Evolutionary conservation across 192 early-diverging fungal species (phyloP).

Genomic region (Powellomyces hirtus): DNA sequence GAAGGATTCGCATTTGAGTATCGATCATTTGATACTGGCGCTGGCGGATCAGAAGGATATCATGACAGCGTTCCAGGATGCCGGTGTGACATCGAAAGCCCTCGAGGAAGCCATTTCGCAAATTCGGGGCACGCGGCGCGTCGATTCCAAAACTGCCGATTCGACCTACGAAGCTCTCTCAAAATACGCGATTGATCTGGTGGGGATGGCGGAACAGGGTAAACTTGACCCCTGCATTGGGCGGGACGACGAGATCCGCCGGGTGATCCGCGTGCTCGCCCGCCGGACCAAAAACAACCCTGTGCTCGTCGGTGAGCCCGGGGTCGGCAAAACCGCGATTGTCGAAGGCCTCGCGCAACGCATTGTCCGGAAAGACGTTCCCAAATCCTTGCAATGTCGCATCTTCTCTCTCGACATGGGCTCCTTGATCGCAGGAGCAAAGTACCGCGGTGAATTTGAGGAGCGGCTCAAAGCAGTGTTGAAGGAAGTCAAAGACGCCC

Average conservation of each 20-base stretch:
- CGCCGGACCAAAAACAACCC: slow-evolving; percentile 91
- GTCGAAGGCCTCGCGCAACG: slow-evolving; percentile 95
- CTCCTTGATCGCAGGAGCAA: slow-evolving; percentile 85
- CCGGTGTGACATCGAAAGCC: slow-evolving; percentile 67
- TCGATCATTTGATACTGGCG: slow-evolving; percentile 89
- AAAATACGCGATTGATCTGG: slow-evolving; percentile 93
- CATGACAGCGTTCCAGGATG: slow-evolving; percentile 58
- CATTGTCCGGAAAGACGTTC: slow-evolving; percentile 91
- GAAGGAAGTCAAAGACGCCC: slow-evolving; percentile 89
- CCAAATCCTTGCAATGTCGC: slow-evolving; percentile 73
- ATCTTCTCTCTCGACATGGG: slow-evolving; percentile 97
- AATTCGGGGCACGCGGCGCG: slow-evolving; percentile 76
- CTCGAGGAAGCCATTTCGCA: slow-evolving; percentile 74
- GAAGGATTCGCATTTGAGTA: slow-evolving; percentile 83
- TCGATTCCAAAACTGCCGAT: slow-evolving; percentile 85
- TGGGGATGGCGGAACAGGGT: slow-evolving; percentile 74
- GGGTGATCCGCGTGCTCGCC: slow-evolving; percentile 90
- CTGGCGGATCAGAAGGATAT: slow-evolving; percentile 68
- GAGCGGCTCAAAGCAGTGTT: slow-evolving; percentile 95
- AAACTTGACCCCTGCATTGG: slow-evolving; percentile 98
- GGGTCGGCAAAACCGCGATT: slow-evolving; percentile 75
- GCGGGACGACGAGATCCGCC: slow-evolving; percentile 92
- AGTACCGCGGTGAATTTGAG: slow-evolving; percentile 98
- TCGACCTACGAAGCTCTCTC: slow-evolving; percentile 85
- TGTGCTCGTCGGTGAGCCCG: slow-evolving; percentile 79